A percentile compares a stretch with the other conserved stretches of the same genome.
Evolutionary conservation across 75 land plant species (phyloP).

Genomic region (Adiantum capillusveneris): DNA sequence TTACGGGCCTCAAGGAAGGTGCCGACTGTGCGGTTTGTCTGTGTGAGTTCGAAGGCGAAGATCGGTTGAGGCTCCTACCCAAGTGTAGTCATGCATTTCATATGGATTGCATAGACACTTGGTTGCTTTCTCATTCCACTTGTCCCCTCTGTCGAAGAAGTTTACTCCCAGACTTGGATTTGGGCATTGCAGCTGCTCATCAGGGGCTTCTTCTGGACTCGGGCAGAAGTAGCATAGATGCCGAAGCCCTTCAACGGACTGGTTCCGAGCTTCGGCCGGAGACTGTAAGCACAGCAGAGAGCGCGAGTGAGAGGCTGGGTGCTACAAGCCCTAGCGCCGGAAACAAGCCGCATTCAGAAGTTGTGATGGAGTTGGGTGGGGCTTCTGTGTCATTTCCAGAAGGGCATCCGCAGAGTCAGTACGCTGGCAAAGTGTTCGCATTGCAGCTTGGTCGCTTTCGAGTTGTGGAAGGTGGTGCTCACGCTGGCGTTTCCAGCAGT

Average conservation of each 20-base stretch:
- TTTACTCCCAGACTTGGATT: constrained; percentile 32
- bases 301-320: too few relatives aligned
- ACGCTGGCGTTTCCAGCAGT: neutral
- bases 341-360: neutral
- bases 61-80: constrained; percentile 48
- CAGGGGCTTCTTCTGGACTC: constrained; percentile 40
- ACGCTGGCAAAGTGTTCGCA: constrained; percentile 37
- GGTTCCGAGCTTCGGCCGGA: too few relatives aligned
- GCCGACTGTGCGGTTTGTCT: constrained; percentile 65
- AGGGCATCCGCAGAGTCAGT: constrained; percentile 14
- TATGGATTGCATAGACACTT: constrained; percentile 57
- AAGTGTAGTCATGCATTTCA: constrained; percentile 67
- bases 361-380: constrained; percentile 17
- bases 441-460: constrained; percentile 59
- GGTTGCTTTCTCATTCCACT: constrained; percentile 60
- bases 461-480: constrained; percentile 15
- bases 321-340: neutral
- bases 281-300: too few relatives aligned
- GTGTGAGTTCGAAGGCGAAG: constrained; percentile 40
- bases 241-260: constrained; percentile 1
- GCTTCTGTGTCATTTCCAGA: constrained; percentile 27
- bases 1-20: constrained; percentile 43
- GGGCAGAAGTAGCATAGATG: constrained; percentile 39
- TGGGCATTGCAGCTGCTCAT: neutral
- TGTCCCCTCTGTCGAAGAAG: constrained; percentile 55